Base-by-base conservation (phyloP, 106 monocot species). In the Amphibolis antarctica region DNA sequence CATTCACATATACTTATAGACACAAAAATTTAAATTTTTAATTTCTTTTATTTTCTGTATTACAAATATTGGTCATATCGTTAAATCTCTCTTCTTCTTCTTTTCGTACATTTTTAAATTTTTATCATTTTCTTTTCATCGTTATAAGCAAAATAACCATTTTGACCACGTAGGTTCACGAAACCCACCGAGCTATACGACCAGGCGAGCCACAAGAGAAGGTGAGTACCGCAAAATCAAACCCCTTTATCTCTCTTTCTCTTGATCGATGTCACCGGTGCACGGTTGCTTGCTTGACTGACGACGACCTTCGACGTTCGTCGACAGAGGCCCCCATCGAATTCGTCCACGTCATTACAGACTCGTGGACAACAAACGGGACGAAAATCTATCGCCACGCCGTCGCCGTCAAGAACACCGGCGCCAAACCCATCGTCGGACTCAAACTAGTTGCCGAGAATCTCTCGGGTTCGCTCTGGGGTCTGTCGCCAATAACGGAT, bases 391-490 rank as follows among this genome's bases (percentile, higher is more conserved):
- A 1, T 42, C 18, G 61, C 19, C 61, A 43, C 42, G 28, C 26
- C 5, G 56, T 56, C 26, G 28, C 56, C 3, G 14, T 25, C 25
- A 56, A 56, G 56, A 56, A 56, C 9, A 68, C 25, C 19, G 65
- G 70, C 17, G 67, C 66, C 12, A 76, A 74, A 45, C 69, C 80
- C 1, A 85, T 93, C n/a, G 85, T 75, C 0, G 74, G n/a, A n/a
- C 70, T 68, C 12, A 76, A 74, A 45, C 69, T 78, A 4, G 83
- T 93, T 22, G 85, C 77, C 0, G 74, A 85, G 47, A 68, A 79
- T 28, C 81, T 93, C 7, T 63, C 75, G 21, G 93, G 93, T 5
- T 56, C 73, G 17, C 9, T 93, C 5, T 93, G 78, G 66, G 93
- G 93, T 3, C 77, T 93, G 11, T 72, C 67, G 14, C 67, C 74